These are phyloP conservation scores for Dillenia suffruticosa DNA, from an alignment of 164 flowering plant species.

Conservation along the genomic window DNA sequence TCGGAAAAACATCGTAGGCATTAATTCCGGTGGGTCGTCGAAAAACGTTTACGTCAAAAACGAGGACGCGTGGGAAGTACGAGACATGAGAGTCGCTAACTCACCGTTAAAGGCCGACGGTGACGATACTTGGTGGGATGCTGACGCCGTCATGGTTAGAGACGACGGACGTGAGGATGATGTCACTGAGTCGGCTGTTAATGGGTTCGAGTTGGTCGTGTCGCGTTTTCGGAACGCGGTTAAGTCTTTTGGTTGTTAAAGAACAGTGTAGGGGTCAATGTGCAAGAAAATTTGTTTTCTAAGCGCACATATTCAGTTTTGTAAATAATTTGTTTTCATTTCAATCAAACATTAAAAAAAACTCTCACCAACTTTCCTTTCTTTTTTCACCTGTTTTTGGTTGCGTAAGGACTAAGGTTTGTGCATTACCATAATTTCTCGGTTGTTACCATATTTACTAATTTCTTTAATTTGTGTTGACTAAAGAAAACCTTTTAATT, in stretches of 20 bases:
- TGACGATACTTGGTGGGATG: conserved; percentile 57
- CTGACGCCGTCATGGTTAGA: conserved; percentile 45
- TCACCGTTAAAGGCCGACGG: conserved; percentile 32
- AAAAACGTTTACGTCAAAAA: conserved; percentile 14
- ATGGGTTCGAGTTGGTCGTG: conserved; percentile 10
- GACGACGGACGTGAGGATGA: conserved; percentile 14
- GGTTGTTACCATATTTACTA: too few relatives aligned
- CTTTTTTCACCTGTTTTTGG: too few relatives aligned
- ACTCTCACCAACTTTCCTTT: too few relatives aligned
- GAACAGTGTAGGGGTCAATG: not conserved
- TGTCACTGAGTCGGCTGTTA: conserved; percentile 2
- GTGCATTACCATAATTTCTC: too few relatives aligned
- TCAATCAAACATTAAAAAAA: too few relatives aligned
- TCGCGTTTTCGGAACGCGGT: conserved; percentile 22
- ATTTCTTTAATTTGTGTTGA: too few relatives aligned
- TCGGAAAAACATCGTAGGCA: conserved; percentile 16
- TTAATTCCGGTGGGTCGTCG: conserved; percentile 7
- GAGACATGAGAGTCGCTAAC: conserved; percentile 20
- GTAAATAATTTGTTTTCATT: too few relatives aligned
- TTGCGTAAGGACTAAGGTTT: too few relatives aligned
- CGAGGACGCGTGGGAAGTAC: conserved; percentile 9
- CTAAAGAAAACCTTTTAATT: too few relatives aligned
- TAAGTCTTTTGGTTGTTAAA: conserved; percentile 9
- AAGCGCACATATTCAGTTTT: too few relatives aligned
- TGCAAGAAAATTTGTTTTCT: too few relatives aligned